Base-by-base conservation (phyloP, 352 stramenopile genomes). In the Blastocystis sp. region DNA sequence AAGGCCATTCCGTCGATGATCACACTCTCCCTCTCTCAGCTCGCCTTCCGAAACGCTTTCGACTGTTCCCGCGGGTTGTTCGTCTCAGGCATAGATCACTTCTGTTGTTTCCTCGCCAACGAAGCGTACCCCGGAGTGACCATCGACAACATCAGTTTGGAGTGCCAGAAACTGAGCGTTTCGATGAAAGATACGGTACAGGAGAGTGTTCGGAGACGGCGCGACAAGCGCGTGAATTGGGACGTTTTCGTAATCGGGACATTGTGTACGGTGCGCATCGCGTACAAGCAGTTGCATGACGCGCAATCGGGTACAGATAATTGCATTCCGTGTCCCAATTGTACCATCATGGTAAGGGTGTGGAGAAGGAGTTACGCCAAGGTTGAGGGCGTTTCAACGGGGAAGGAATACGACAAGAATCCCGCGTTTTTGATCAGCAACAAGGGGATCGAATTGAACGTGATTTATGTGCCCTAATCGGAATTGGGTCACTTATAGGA, bases 171-270 rank as follows among this genome's bases (percentile, higher is more conserved):
- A 37, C 1, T 85, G 21, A 24, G 37, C 63, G 24, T 74, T n/a
- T 74, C 63, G 63, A 74, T 74, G 74, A 85, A 45, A 45, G 65
- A 21, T 41, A 33, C 2, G 24, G 29, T 29, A 45, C 24, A 31
- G 66, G 29, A 59, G 66, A 16, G 6, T 19, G 16, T 77, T 55
- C 66, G 45, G 66, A 39, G 37, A 33, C 55, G 60, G 12, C 50
- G 33, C 19, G 74, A 85, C 41, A 85, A 85, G 61, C 60, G 60
- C 50, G 37, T 85, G 74, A 85, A 85, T 50, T 85, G 74, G 74
- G 65, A 26, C 33, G 24, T 85, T 33, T 29, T 59, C 6, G 41
- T 85, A 19, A 85, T 50, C n/a, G 74, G 66, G 6, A 69, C 60
- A 26, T 33, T 24, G 2, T 85, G 50, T 39, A 24, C 24, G 21